A percentile compares a stretch with the other conserved stretches of the same genome.
Conservation (phyloP, 225 moss, liverwort and hornwort genomes). For the Lunularia cruciata region DNA sequence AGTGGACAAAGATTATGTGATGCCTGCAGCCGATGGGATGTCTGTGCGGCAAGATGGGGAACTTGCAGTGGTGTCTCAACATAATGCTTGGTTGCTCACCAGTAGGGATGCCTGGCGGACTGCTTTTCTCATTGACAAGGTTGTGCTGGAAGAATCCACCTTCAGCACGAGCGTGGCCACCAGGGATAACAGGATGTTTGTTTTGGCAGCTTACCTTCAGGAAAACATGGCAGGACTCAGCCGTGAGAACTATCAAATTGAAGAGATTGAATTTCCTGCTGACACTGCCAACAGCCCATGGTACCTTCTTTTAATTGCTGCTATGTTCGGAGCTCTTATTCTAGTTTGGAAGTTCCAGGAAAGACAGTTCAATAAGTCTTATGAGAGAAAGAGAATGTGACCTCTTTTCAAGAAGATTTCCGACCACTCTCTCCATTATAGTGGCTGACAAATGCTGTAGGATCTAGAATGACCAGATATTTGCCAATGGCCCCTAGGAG, state of each 20-base stretch:
- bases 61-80: constrained; percentile 61
- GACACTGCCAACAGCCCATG: constrained; percentile 44
- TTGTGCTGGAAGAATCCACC: constrained; percentile 44
- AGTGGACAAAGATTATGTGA: not conserved
- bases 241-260: constrained; percentile 53
- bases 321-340: constrained; percentile 43
- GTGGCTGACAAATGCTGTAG: too few species aligned
- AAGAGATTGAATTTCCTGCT: constrained; percentile 58
- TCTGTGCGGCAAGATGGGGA: constrained; percentile 57
- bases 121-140: constrained; percentile 58
- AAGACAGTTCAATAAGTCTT: constrained; percentile 59
- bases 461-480: too few species aligned
- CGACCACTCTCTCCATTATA: too few species aligned
- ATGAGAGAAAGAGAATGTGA: constrained; percentile 62
- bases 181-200: constrained; percentile 40
- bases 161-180: constrained; percentile 40
- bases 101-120: constrained; percentile 60
- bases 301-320: constrained; percentile 54
- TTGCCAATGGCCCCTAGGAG: too few species aligned
- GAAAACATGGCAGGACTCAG: constrained; percentile 16
- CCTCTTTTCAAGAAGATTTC: not conserved
- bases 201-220: constrained; percentile 34
- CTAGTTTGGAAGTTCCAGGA: constrained; percentile 71
- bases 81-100: constrained; percentile 64
- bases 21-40: constrained; percentile 66